Evolutionary conservation across 2,329 filamentous ascomycete genomes (phyloP), one percentile per base, ranked within the genome.

Genomic region (Huntiella abstrusa): DNA sequence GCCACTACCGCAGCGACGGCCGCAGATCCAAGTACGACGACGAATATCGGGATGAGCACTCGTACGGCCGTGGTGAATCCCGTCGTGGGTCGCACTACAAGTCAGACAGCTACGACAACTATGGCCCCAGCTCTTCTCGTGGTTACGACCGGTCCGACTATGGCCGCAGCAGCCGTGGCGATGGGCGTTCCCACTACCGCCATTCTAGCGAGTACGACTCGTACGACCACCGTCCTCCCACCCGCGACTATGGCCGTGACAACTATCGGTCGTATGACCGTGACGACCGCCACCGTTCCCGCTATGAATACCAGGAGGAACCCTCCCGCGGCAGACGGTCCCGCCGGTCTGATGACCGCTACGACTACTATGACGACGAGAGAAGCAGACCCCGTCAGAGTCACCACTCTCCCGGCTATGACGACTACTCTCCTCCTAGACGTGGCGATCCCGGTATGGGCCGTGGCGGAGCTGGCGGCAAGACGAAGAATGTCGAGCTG

Each of bases 351-450:
- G 43, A 46, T 22, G 47, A 49, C 3, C 13, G 47, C 22, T 42
- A 49, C 22, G 6, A 33, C 17, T 49, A 49, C 28, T 42, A 49
- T 13, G 43, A 41, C 16, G 43, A 49, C 6, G 43, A 49, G 32
- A n/a, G 39, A 8, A 17, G 45, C 16, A 16, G 40, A 8, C 45
- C 39, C 37, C 45, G 39, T 4, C 17, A 33, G 2, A 33, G 13
- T 5, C 22, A 33, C 22, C 43, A 43, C 7, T 49, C 47, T 13
- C 39, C 42, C 12, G 45, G 47, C 16, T 49, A 49, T 33, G 47
- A 49, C 11, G 33, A 45, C 19, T 45, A 42, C 35, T 38, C 28
- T 12, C 43, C 39, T 13, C 43, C 43, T n/a, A 34, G 33, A 13
- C 33, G 39, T 7, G 36, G 28, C 10, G 17, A 35, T 2, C 4